These are phyloP conservation scores for Starmerella bombi DNA, from an alignment of 805 yeast genomes.

Conservation along the genomic window DNA sequence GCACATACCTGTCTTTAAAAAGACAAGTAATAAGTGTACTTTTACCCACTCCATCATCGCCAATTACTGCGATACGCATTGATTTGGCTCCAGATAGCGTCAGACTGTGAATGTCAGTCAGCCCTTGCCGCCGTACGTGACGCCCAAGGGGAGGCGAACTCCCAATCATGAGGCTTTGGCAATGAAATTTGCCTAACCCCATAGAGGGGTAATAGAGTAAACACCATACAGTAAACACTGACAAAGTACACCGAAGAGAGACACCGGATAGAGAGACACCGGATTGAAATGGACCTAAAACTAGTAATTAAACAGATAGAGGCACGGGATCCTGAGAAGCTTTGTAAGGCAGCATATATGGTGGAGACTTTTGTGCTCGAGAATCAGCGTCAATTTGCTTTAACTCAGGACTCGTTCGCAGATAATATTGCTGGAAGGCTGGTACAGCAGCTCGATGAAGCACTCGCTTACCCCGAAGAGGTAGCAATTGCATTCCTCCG, in stretches of 20 bases:
- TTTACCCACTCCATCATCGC: conserved; percentile 59
- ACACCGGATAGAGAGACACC: too few species aligned
- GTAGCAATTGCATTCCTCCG: conserved; percentile 19
- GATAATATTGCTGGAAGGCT: conserved; percentile 36
- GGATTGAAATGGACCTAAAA: not conserved
- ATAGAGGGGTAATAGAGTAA: too few species aligned
- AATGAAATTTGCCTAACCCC: too few species aligned
- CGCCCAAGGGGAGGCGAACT: too few species aligned
- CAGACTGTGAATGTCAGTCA: too few species aligned
- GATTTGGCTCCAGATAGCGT: too few species aligned
- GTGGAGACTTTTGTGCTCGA: conserved; percentile 7
- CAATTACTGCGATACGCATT: conserved; percentile 78
- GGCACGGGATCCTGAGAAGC: conserved; percentile 2
- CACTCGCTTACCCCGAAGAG: conserved; percentile 1
- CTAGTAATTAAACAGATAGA: conserved; percentile 7
- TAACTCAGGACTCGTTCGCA: conserved; percentile 41
- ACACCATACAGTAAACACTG: too few species aligned
- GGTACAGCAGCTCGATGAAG: conserved; percentile 10
- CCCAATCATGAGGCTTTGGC: too few species aligned
- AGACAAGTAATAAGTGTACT: conserved; percentile 58
- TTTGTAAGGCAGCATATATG: not conserved
- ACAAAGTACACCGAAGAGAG: too few species aligned
- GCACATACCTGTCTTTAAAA: conserved; percentile 67
- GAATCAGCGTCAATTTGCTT: conserved; percentile 28
- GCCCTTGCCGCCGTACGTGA: too few species aligned